Evolutionary conservation across 257 asterid species (phyloP).

Genomic region (Fraxinus pennsylvanica): DNA sequence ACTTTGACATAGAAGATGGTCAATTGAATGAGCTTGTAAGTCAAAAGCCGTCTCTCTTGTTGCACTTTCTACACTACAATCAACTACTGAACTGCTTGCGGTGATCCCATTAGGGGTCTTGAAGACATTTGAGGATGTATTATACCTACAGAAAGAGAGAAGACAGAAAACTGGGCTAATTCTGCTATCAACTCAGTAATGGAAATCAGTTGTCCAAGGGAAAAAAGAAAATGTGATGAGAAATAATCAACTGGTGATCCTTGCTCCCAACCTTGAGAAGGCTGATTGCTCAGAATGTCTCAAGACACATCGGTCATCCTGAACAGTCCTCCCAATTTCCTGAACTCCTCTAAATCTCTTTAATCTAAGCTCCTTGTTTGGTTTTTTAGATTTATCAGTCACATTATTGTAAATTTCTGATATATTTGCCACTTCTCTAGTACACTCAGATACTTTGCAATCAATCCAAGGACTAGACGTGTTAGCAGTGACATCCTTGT

Average conservation of each 20-base stretch:
- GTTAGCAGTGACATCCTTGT: constrained; percentile 18
- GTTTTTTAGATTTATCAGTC: constrained; percentile 39
- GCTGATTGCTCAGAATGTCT: constrained; percentile 79
- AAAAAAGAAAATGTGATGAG: not conserved
- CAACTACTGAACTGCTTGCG: constrained; percentile 46
- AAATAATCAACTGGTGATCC: not conserved
- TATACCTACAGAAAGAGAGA: constrained; percentile 54
- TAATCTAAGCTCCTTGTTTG: constrained; percentile 57
- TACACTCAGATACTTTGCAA: constrained; percentile 27
- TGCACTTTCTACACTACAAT: constrained; percentile 47
- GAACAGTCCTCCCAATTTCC: constrained; percentile 42
- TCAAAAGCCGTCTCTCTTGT: constrained; percentile 45
- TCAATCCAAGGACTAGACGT: constrained; percentile 27
- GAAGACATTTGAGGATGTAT: constrained; percentile 50
- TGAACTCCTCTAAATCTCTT: constrained; percentile 61
- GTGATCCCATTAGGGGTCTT: constrained; percentile 52
- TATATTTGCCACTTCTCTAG: constrained; percentile 29
- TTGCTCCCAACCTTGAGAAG: constrained; percentile 65
- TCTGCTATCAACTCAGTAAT: constrained; percentile 11
- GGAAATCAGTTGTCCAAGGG: constrained; percentile 5
- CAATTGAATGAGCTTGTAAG: constrained; percentile 41
- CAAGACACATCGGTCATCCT: constrained; percentile 55
- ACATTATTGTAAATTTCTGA: constrained; percentile 37
- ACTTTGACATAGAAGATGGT: constrained; percentile 41
- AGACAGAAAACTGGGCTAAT: constrained; percentile 21